Percentiles rank a stretch among this genome's conserved stretches.
Conservation (phyloP, 169 alveolate species). For the Plasmodium vivax region DNA sequence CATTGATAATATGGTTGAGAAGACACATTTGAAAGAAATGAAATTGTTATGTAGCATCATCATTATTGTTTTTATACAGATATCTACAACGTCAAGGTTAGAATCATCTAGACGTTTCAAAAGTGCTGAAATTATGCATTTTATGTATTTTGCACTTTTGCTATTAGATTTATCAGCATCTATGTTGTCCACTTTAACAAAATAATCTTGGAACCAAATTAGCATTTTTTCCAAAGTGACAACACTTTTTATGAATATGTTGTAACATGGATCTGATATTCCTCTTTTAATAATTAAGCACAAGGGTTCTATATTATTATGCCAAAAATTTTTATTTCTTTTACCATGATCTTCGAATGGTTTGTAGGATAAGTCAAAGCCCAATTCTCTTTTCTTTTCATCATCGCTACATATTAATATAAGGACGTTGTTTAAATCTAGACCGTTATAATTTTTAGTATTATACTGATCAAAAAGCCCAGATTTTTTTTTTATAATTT, state of each 20-base stretch:
- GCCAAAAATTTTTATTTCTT: conserved; percentile 28
- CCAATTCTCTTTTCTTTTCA: conserved; percentile 68
- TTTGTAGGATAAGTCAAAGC: conserved; percentile 57
- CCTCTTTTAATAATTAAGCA: conserved; percentile 69
- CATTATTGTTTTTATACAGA: conserved; percentile 71
- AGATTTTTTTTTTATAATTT: conserved; percentile 44
- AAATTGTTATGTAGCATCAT: conserved; percentile 73
- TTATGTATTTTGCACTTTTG: conserved; percentile 33
- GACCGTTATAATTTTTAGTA: conserved; percentile 14
- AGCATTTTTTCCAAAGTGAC: conserved; percentile 61
- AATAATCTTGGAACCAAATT: conserved; percentile 27
- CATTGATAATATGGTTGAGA: conserved; percentile 70
- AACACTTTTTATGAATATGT: conserved; percentile 64
- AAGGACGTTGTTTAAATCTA: conserved; percentile 49
- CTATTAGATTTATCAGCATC: neutral
- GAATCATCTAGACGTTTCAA: conserved; percentile 71
- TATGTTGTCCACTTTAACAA: conserved; percentile 13
- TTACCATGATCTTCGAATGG: conserved; percentile 66
- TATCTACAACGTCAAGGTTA: conserved; percentile 68
- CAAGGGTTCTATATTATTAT: conserved; percentile 66
- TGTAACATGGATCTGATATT: conserved; percentile 50
- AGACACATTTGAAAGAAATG: conserved; percentile 58
- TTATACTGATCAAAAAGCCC: conserved; percentile 29
- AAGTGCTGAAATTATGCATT: conserved; percentile 70
- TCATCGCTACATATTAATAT: conserved; percentile 56